Percentiles rank a stretch among this genome's conserved stretches.
Conservation (phyloP, 2,329 filamentous ascomycete genomes). For the Penicillium psychrosexuale region DNA sequence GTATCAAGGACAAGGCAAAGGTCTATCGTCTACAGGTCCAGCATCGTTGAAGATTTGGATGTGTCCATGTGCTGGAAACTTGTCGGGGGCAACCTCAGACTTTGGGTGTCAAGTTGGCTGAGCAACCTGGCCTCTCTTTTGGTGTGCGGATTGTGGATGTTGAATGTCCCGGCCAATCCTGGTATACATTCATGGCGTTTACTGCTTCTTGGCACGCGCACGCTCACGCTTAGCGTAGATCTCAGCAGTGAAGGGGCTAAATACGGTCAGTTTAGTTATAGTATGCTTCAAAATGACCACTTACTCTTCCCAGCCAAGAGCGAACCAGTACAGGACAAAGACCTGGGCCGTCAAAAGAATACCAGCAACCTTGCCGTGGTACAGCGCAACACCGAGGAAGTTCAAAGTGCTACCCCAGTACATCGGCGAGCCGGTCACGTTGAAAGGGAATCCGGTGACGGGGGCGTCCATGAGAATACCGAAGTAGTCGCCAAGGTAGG, state of each 20-base stretch:
- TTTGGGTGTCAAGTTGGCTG: background rate
- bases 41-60: constrained; percentile 30
- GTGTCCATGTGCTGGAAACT: constrained; percentile 14
- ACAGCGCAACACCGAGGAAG: constrained; percentile 82
- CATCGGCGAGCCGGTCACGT: constrained; percentile 86
- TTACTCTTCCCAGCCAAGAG: constrained; percentile 78
- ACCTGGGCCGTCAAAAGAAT: constrained; percentile 73
- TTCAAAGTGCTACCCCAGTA: constrained; percentile 92
- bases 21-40: constrained; percentile 26
- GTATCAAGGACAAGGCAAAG: constrained; percentile 10
- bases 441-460: constrained; percentile 95
- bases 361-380: constrained; percentile 84
- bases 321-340: constrained; percentile 72
- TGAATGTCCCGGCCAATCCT: constrained; percentile 29
- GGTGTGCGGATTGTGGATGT: constrained; percentile 25
- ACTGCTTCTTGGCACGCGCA: constrained; percentile 41
- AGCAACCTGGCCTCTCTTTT: constrained; percentile 6
- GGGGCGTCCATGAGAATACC: constrained; percentile 95
- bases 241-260: constrained; percentile 76
- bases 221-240: constrained; percentile 77
- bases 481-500: constrained; percentile 97
- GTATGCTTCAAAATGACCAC: constrained; percentile 21
- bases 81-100: constrained; percentile 2
- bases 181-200: constrained; percentile 19
- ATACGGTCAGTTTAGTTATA: constrained; percentile 13